Evolutionary conservation across 371 early-diverging fungal species (phyloP).

Genomic region (Scutellospora calospora): DNA sequence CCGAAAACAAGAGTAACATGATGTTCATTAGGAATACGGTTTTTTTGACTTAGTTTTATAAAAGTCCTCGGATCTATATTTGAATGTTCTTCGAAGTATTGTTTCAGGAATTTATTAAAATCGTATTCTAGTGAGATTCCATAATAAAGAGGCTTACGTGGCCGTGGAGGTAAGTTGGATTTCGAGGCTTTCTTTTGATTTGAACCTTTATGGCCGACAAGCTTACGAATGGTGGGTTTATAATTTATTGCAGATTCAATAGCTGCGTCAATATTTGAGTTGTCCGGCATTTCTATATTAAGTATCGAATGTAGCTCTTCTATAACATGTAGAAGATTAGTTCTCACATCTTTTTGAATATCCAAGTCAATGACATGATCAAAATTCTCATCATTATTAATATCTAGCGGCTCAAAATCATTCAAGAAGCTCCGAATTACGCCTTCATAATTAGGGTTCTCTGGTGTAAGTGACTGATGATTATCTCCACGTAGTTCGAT

Average conservation of each 20-base stretch:
- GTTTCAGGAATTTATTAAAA: constrained; percentile 46
- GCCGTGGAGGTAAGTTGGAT: too few relatives aligned
- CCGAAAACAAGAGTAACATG: constrained; percentile 62
- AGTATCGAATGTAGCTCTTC: constrained; percentile 52
- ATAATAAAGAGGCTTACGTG: constrained; percentile 50
- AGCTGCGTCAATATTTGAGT: constrained; percentile 42
- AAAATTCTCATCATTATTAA: constrained; percentile 54
- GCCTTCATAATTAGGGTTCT: constrained; percentile 58
- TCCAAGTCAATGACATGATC: constrained; percentile 62
- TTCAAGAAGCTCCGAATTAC: constrained; percentile 64
- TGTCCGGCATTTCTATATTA: constrained; percentile 49
- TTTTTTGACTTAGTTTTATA: constrained; percentile 16
- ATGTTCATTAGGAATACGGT: constrained; percentile 45
- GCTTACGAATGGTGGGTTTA: constrained; percentile 8
- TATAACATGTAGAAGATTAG: constrained; percentile 53
- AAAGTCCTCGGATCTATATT: neutral
- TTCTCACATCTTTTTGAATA: constrained; percentile 52
- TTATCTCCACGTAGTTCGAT: constrained; percentile 73
- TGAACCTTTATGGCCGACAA: neutral
- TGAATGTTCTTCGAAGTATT: constrained; percentile 33
- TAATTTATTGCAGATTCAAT: constrained; percentile 28
- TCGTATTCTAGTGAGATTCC: constrained; percentile 50
- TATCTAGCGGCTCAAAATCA: constrained; percentile 62
- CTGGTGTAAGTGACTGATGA: constrained; percentile 79
- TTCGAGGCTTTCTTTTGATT: constrained; percentile 20